A percentile compares a stretch with the other conserved stretches of the same genome.
Evolutionary conservation across 768 basidiomycete species (phyloP).

Genomic region (Hygrocybe punicea): DNA sequence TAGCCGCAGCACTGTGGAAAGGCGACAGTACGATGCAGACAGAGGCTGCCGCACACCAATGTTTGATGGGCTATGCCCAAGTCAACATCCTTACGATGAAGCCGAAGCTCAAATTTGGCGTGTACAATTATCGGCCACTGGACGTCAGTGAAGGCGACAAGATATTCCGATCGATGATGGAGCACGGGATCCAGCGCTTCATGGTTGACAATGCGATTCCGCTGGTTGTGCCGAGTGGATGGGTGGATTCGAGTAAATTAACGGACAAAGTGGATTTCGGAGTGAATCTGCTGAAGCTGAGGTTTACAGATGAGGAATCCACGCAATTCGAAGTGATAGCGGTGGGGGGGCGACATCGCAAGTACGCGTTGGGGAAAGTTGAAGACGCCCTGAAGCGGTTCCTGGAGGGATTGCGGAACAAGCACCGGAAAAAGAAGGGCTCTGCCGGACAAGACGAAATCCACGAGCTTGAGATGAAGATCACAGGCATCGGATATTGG

Average conservation of each 20-base stretch:
- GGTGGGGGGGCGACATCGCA: not conserved
- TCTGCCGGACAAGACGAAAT: too few species aligned
- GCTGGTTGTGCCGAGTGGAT: not conserved
- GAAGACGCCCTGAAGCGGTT: not conserved
- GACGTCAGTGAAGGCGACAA: not conserved
- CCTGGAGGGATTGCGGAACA: not conserved
- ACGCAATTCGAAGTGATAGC: not conserved
- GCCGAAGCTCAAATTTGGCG: not conserved
- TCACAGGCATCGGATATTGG: too few species aligned
- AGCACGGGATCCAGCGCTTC: not conserved
- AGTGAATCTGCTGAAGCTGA: not conserved
- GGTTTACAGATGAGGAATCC: not conserved
- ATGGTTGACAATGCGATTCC: not conserved
- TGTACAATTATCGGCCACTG: not conserved
- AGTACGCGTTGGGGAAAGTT: not conserved
- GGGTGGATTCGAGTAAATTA: not conserved
- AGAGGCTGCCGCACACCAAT: too few species aligned
- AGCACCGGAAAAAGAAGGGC: too few species aligned
- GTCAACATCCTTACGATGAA: not conserved
- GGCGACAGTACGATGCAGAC: too few species aligned
- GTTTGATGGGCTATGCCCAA: conserved; percentile 7
- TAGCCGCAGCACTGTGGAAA: too few species aligned
- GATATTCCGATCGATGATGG: not conserved
- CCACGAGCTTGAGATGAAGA: too few species aligned
- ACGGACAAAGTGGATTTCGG: not conserved